Base-by-base conservation (phyloP, 1,139 yeast genomes). In the Pichia sp. region DNA sequence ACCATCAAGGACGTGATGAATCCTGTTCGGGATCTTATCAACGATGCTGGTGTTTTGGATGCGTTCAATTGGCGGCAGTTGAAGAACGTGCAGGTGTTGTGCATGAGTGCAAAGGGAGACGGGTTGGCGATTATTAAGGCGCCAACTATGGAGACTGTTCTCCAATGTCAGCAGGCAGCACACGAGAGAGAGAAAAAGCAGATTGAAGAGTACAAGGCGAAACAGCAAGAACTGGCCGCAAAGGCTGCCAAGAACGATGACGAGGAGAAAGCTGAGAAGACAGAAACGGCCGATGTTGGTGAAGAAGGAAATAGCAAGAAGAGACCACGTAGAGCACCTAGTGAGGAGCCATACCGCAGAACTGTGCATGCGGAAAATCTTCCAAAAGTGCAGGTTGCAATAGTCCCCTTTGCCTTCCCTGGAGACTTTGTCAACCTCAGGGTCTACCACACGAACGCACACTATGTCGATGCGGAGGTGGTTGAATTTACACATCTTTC, bases 331-430 rank as follows among this genome's bases (percentile, higher is more conserved):
- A 43, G 44, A 34, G 34, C 15, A 15, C 53, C 45, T 23, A 46
- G 38, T 10, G 51, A 32, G 5, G 55, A 54, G 34, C 58, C 58
- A 38, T 56, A 56, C 29, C 36, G 58, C 11, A 50, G 61, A n/a
- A 48, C 46, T 11, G 55, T 59, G 15, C 16, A 45, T 11, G 30
- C 16, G 2, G 57, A 53, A 13, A 48, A 44, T 8, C 36, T 59
- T 31, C 61, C 61, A 31, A 49, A 50, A 67, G 41, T 57, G n/a
- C 84, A 80, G 64, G 67, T 80, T 26, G 80, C 74, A 2, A 72
- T 89, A 11, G 81, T 93, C 5, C 99, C 99, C 13, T 93, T 87
- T 72, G 87, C 92, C 4, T 74, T 88, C 42, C 96, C 96, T 0
- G 97, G 96, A 1, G 99, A 93, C 67, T 65, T 77, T 1, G 93